Conservation (phyloP, 495 filamentous ascomycete genomes). For the Entonaema liquescens region DNA sequence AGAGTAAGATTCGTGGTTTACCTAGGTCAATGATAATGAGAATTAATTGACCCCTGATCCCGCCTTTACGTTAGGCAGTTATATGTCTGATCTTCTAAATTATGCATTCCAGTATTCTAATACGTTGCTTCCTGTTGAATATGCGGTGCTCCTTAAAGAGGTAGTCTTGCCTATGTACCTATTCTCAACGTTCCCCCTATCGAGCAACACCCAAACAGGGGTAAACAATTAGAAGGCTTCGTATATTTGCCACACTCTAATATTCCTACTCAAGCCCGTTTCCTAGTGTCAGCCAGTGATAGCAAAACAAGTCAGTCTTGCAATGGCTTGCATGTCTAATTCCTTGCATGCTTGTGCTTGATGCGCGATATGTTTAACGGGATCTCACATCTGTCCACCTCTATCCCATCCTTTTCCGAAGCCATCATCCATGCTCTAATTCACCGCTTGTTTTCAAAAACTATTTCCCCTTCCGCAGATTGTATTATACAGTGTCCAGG, state of each 20-base stretch:
- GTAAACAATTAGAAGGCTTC: too few relatives aligned
- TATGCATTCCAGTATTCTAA: neutral
- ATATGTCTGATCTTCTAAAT: neutral
- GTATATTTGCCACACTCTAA: neutral
- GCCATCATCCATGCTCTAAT: neutral
- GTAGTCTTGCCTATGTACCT: neutral
- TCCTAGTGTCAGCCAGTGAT: neutral
- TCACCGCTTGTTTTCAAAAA: neutral
- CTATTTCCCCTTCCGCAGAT: neutral
- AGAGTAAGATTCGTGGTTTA: slow-evolving; percentile 38
- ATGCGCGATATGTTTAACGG: neutral
- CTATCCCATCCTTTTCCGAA: neutral
- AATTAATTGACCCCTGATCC: slow-evolving; percentile 48
- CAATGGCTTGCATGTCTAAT: neutral
- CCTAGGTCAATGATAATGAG: slow-evolving; percentile 49
- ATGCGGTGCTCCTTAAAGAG: neutral
- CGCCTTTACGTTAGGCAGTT: slow-evolving; percentile 5
- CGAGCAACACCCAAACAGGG: neutral
- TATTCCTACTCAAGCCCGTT: neutral
- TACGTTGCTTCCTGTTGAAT: neutral
- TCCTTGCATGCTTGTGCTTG: neutral
- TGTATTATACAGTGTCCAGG: neutral
- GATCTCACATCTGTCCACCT: neutral
- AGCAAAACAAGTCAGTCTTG: neutral
- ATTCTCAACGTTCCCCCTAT: neutral